A percentile compares a stretch with the other conserved stretches of the same genome.
Conservation (phyloP, 768 basidiomycete species). For the Gyrodon lividus region DNA sequence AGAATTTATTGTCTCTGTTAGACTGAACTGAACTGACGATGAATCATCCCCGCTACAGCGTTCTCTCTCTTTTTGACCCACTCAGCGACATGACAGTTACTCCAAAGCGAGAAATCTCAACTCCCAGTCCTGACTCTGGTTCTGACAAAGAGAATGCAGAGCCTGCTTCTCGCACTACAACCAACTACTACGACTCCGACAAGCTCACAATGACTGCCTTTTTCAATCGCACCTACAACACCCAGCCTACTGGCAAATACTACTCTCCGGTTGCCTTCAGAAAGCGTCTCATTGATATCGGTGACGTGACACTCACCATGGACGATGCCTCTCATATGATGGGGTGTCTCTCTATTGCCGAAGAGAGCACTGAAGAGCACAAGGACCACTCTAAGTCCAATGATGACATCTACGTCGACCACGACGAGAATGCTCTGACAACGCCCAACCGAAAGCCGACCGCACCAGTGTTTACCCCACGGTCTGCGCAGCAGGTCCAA, state of each 20-base stretch:
- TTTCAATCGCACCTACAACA: slow-evolving; percentile 29
- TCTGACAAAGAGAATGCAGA: slow-evolving; percentile 19
- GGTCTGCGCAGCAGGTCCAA: not conserved
- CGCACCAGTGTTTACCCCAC: slow-evolving; percentile 3
- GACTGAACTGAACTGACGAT: slow-evolving; percentile 3
- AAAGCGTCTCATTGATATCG: slow-evolving; percentile 33
- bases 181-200: slow-evolving; percentile 24
- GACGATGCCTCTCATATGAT: slow-evolving; percentile 12
- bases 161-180: not conserved
- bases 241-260: slow-evolving; percentile 5
- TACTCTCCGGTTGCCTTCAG: slow-evolving; percentile 16
- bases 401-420: slow-evolving; percentile 1
- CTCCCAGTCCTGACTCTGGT: slow-evolving; percentile 22
- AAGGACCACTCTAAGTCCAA: not conserved
- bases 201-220: slow-evolving; percentile 36
- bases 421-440: not conserved
- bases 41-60: slow-evolving; percentile 28
- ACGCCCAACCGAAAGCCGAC: not conserved
- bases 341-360: slow-evolving; percentile 7
- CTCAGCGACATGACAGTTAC: slow-evolving; percentile 20
- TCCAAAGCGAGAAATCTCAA: slow-evolving; percentile 26
- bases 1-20: slow-evolving; percentile 1
- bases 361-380: not conserved
- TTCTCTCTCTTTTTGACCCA: slow-evolving; percentile 34
- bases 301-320: slow-evolving; percentile 15